Conservation (phyloP, 768 basidiomycete species). For the Russula abietina region DNA sequence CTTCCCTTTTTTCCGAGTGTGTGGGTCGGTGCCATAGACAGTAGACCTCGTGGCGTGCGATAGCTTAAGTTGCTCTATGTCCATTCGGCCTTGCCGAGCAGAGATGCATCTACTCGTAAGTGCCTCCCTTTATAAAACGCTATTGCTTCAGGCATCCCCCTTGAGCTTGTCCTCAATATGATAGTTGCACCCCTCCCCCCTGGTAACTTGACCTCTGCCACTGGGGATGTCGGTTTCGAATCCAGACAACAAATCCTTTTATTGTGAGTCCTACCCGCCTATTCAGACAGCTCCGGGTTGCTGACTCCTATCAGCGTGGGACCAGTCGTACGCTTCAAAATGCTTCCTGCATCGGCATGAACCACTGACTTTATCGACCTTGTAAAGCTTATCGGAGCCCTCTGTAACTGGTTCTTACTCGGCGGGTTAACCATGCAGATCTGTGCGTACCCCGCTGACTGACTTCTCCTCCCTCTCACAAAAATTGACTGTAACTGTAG, state of each 20-base stretch:
- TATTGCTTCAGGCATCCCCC: not conserved
- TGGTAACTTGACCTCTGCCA: not conserved
- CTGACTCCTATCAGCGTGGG: not conserved
- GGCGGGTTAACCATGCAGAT: slow-evolving; percentile 10
- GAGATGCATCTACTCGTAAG: not conserved
- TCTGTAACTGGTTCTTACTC: slow-evolving; percentile 1
- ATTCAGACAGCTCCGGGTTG: too few relatives aligned
- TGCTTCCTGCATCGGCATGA: not conserved
- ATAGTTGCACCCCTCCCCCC: not conserved
- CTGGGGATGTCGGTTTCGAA: not conserved
- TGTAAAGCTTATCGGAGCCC: slow-evolving; percentile 6
- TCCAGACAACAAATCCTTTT: not conserved
- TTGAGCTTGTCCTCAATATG: not conserved
- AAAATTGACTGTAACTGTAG: not conserved
- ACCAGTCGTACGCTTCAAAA: slow-evolving; percentile 2
- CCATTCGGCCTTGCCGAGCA: not conserved
- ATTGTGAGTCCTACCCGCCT: not conserved
- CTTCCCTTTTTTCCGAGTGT: not conserved
- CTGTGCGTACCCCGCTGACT: not conserved
- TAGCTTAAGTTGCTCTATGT: not conserved
- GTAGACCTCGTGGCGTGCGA: not conserved
- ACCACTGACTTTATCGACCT: not conserved
- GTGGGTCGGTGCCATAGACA: too few relatives aligned
- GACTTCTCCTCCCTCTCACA: too few relatives aligned
- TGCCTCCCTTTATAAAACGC: not conserved